phyloP scores from a whole-genome alignment of 1,284 basidiomycete genomes.

The Dichomitus squalens region DNA sequence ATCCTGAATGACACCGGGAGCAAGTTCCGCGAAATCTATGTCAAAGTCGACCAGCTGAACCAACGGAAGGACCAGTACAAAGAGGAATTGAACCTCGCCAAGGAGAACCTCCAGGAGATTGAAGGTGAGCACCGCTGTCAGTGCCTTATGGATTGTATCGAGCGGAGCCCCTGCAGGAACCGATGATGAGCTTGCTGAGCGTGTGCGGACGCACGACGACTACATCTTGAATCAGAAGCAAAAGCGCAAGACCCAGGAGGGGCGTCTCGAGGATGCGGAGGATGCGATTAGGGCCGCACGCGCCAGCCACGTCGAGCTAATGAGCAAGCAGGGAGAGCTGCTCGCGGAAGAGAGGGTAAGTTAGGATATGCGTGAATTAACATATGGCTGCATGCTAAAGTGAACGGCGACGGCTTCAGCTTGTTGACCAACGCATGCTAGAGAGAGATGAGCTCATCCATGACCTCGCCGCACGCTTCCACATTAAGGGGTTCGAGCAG shows the following conservation, averaged over 20 bases:
- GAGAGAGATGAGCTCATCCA: constrained; percentile 79
- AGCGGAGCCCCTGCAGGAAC: constrained; percentile 54
- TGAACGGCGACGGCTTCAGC: constrained; percentile 42
- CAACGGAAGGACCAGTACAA: constrained; percentile 60
- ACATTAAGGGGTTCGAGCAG: constrained; percentile 75
- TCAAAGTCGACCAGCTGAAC: constrained; percentile 71
- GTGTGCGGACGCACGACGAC: constrained; percentile 73
- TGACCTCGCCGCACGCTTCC: constrained; percentile 67
- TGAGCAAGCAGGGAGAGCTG: constrained; percentile 63
- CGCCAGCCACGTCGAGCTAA: constrained; percentile 55
- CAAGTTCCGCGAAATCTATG: constrained; percentile 84
- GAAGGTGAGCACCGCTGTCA: constrained; percentile 51
- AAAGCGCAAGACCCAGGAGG: constrained; percentile 49
- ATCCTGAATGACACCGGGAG: constrained; percentile 83
- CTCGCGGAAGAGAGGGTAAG: constrained; percentile 65
- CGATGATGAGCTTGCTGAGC: constrained; percentile 74
- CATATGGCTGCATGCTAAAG: neutral
- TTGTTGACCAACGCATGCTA: constrained; percentile 72
- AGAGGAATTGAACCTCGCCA: constrained; percentile 63
- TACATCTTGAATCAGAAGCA: constrained; percentile 59
- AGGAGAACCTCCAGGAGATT: constrained; percentile 72
- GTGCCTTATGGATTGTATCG: too few relatives aligned
- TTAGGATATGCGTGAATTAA: neutral
- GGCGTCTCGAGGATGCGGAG: constrained; percentile 60
- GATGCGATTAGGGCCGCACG: constrained; percentile 61